Percentiles rank a stretch among this genome's conserved stretches.
phyloP scores from a whole-genome alignment of 257 asterid species.

The Gardenia jasminoides region DNA sequence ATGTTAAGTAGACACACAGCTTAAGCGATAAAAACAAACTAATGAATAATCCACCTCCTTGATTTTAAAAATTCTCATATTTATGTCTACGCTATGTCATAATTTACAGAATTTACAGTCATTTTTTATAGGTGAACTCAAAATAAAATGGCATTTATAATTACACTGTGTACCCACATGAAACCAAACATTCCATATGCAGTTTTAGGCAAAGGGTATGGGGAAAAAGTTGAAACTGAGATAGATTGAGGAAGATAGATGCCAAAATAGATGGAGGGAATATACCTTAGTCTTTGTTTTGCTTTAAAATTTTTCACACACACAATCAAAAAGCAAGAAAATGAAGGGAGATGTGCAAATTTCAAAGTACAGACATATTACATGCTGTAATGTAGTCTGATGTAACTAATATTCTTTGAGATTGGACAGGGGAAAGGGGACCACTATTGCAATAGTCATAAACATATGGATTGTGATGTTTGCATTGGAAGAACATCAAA shows the following conservation, averaged over 20 bases:
- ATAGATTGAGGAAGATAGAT: constrained; percentile 6
- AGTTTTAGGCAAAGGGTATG: neutral
- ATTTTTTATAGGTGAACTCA: too few species aligned
- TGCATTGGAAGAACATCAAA: constrained; percentile 20
- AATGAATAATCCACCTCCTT: too few species aligned
- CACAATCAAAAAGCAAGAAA: neutral
- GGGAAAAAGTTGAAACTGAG: neutral
- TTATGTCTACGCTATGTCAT: too few species aligned
- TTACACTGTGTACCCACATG: constrained; percentile 6
- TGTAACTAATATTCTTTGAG: constrained; percentile 16
- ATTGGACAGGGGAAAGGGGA: neutral
- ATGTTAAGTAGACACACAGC: too few species aligned
- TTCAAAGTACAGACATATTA: neutral
- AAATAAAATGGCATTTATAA: neutral
- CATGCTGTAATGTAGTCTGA: neutral
- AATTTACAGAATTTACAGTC: too few species aligned
- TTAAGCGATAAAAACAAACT: too few species aligned
- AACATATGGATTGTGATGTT: neutral
- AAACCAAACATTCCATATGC: constrained; percentile 12
- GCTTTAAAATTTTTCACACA: neutral
- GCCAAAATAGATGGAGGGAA: neutral
- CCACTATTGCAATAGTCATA: constrained; percentile 17
- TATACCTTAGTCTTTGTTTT: neutral
- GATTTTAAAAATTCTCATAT: too few species aligned
- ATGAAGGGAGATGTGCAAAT: constrained; percentile 5